Evolutionary conservation across 2,329 filamentous ascomycete genomes (phyloP), one percentile per base, ranked within the genome.

Genomic region (Colletotrichum chlorophyti): DNA sequence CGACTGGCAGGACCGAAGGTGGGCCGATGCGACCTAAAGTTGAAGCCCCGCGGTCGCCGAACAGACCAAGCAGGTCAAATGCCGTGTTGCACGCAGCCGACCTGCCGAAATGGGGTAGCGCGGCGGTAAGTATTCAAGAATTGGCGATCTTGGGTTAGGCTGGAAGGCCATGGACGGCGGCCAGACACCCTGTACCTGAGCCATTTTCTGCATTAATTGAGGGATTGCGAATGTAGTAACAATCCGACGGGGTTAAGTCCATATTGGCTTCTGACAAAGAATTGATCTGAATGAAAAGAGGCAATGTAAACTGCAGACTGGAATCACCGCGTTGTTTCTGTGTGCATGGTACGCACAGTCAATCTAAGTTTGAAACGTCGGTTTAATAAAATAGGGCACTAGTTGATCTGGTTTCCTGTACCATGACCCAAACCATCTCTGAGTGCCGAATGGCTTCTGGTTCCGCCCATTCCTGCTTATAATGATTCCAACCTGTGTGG

Each of bases 61-160:
- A 42, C 49, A 48, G 50, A 55, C 55, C 50, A 21, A 23, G 55
- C 37, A 59, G 55, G 55, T 59, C 50, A 53, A 59, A 31, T 59
- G 43, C 55, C 55, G 55, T 42, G 48, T 42, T 42, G 41, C 49
- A 26, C 49, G 35, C 54, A 47, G 41, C 27, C 50, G 54, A 58
- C 54, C 49, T 59, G 55, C 55, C 42, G 42, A 26, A 54, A 54
- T 37, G 55, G 55, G 55, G 55, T 59, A 59, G 50, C 55, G 55
- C 43, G 24, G 31, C 50, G 55, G 50, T 54, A 49, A 48, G 42
- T 37, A 43, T 42, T 35, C 21, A 6, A 26, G 14, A 29, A 32
- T 14, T 48, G 31, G 45, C 23, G 45, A 27, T 48, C 31, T 21
- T 19, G 43, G 43, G 23, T 19, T 37, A 23, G 45, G 21, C 4